phyloP scores from a whole-genome alignment of 371 early-diverging fungal species.

The Mortierella sp. region DNA sequence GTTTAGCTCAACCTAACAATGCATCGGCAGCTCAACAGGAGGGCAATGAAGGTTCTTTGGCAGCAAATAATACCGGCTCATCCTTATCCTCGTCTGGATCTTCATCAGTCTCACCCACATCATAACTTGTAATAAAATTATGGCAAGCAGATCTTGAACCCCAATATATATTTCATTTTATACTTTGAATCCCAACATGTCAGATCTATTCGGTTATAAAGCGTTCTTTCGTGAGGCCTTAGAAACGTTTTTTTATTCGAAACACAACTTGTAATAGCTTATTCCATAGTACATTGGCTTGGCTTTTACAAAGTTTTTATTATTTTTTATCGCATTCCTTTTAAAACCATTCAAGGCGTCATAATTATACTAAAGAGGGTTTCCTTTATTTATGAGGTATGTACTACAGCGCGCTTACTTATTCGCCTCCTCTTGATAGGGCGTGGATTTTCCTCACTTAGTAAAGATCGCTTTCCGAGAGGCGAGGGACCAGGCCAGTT shows the following conservation, averaged over 20 bases:
- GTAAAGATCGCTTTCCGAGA: constrained; percentile 11
- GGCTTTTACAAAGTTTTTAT: background rate
- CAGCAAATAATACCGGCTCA: constrained; percentile 5
- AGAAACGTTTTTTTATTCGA: no score
- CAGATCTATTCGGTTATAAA: no score
- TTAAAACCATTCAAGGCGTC: background rate
- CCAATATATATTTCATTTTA: background rate
- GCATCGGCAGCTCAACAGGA: constrained; percentile 3
- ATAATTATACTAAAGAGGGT: background rate
- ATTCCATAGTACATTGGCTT: no score
- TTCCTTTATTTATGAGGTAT: background rate
- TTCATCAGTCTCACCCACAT: constrained; percentile 4
- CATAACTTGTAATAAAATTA: background rate
- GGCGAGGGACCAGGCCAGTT: background rate
- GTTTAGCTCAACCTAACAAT: background rate
- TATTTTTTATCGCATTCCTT: background rate
- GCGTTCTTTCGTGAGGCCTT: no score
- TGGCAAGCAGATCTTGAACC: background rate
- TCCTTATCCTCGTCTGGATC: constrained; percentile 13
- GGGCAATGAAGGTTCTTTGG: background rate
- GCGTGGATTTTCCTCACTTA: constrained; percentile 1
- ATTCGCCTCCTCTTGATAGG: constrained; percentile 14
- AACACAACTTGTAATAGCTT: no score
- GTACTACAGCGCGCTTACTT: background rate
- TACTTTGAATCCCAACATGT: no score